Evolutionary conservation across 2,329 filamentous ascomycete genomes (phyloP), one percentile per base, ranked within the genome.

Genomic region (Aplosporella prunicola): DNA sequence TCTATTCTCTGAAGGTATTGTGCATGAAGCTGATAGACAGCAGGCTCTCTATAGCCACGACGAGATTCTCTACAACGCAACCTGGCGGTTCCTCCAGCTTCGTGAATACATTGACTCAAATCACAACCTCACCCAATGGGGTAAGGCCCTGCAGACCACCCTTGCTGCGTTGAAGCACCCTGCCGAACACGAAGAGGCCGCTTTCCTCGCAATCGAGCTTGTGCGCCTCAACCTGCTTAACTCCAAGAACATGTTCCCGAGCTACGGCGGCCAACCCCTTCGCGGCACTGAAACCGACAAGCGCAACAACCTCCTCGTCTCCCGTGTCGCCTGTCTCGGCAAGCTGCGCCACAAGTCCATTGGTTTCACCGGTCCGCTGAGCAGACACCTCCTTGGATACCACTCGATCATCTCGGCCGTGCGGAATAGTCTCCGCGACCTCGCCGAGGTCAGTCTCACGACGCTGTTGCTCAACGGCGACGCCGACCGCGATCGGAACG

Each of bases 291-390:
- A 82, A 4, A 76, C 83, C 26, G 87, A 94, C 47, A 86, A 83
- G 56, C 70, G 74, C 20, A 81, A 80, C 51, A 78, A 87, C 29
- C 72, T 91, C 39, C 71, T 98, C 29, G 78, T 96, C 50, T 91
- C 87, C 48, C 81, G 91, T 25, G 81, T 88, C 43, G 84, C 88
- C 10, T 87, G 83, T 36, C 68, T 96, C 41, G 74, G 87, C 35
- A 85, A 82, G 52, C 69, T 96, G 44, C 76, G 79, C 20, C 91
- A 98, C 57, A 75, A 84, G 49, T 71, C 74, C 3, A 88, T 89
- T 48, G 91, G 91, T 20, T 98, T 95, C 61, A 95, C 89, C 2
- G 91, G 91, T 1, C 89, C 91, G 1, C 71, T 98, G 1, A 94
- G 87, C 67, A 81, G 91, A 59, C 87, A 89, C 47, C 70, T 95